Evolutionary conservation across 1,284 basidiomycete species (phyloP).

Genomic region (Naganishia albida): DNA sequence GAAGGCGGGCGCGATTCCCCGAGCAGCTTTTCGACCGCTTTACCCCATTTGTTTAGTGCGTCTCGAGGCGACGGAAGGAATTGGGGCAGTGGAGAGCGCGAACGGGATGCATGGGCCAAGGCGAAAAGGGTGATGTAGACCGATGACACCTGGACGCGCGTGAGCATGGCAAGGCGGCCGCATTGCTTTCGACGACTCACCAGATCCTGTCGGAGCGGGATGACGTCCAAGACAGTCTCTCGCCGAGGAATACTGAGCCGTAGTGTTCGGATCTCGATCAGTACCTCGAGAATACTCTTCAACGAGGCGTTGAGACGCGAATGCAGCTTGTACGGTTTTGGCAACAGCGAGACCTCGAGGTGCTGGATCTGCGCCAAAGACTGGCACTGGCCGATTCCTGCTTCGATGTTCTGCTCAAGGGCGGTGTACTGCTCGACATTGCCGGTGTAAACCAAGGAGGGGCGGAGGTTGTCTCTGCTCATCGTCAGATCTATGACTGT

Average conservation of each 20-base stretch:
- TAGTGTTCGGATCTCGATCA: slow-evolving; percentile 52
- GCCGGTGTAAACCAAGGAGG: slow-evolving; percentile 46
- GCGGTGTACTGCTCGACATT: slow-evolving; percentile 41
- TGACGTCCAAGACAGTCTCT: slow-evolving; percentile 55
- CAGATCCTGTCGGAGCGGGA: slow-evolving; percentile 55
- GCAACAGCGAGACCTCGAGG: slow-evolving; percentile 55
- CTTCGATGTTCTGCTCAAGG: slow-evolving; percentile 27
- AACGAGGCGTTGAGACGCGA: slow-evolving; percentile 52
- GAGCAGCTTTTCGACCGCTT: slow-evolving; percentile 48
- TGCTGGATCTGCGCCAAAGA: slow-evolving; percentile 48
- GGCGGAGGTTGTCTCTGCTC: slow-evolving; percentile 48
- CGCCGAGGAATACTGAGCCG: slow-evolving; percentile 52
- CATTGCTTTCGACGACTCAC: slow-evolving; percentile 44
- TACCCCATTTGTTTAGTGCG: slow-evolving; percentile 49
- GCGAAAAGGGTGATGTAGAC: slow-evolving; percentile 56
- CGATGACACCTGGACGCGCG: slow-evolving; percentile 43
- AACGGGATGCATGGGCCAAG: slow-evolving; percentile 54
- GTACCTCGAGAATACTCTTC: slow-evolving; percentile 51
- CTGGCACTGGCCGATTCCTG: slow-evolving; percentile 43
- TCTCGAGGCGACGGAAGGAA: slow-evolving; percentile 55
- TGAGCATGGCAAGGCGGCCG: not conserved
- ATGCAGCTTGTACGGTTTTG: slow-evolving; percentile 54
- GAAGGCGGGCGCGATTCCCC: slow-evolving; percentile 34
- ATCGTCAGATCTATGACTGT: slow-evolving; percentile 44
- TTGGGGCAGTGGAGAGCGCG: slow-evolving; percentile 55